Percentiles rank a stretch among this genome's conserved stretches.
Conservation (phyloP, 192 early-diverging fungal genomes). For the Podila minutissima region DNA sequence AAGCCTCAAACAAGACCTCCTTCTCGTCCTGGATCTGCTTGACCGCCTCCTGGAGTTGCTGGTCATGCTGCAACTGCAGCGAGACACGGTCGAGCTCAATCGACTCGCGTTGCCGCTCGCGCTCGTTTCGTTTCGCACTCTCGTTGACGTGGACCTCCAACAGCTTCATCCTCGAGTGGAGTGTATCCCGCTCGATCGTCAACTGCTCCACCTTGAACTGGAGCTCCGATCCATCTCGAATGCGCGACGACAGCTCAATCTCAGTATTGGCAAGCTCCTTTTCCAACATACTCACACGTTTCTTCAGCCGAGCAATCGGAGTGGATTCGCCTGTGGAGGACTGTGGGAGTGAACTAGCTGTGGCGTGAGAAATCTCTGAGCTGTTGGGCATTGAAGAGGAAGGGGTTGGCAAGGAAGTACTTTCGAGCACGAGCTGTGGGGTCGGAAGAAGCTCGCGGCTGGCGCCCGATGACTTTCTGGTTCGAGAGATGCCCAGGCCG, state of each 20-base stretch:
- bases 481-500: slow-evolving; percentile 1
- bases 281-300: slow-evolving; percentile 21
- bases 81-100: background rate
- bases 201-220: slow-evolving; percentile 12
- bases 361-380: background rate
- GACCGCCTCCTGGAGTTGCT: slow-evolving; percentile 6
- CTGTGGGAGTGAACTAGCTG: background rate
- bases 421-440: background rate
- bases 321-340: slow-evolving; percentile 1
- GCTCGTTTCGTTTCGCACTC: background rate
- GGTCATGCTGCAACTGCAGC: slow-evolving; percentile 9
- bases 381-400: slow-evolving; percentile 17
- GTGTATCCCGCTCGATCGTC: slow-evolving; percentile 9
- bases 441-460: background rate
- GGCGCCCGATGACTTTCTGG: slow-evolving; percentile 1
- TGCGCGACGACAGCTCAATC: slow-evolving; percentile 9
- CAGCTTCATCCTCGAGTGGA: slow-evolving; percentile 7
- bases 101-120: slow-evolving; percentile 1
- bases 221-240: slow-evolving; percentile 19
- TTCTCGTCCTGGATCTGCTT: slow-evolving; percentile 28
- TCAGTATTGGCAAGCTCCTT: slow-evolving; percentile 23
- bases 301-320: slow-evolving; percentile 14
- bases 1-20: slow-evolving; percentile 5
- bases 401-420: slow-evolving; percentile 1
- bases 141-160: background rate